phyloP scores from a whole-genome alignment of 768 basidiomycete species.

The Trametopsis cervina region DNA sequence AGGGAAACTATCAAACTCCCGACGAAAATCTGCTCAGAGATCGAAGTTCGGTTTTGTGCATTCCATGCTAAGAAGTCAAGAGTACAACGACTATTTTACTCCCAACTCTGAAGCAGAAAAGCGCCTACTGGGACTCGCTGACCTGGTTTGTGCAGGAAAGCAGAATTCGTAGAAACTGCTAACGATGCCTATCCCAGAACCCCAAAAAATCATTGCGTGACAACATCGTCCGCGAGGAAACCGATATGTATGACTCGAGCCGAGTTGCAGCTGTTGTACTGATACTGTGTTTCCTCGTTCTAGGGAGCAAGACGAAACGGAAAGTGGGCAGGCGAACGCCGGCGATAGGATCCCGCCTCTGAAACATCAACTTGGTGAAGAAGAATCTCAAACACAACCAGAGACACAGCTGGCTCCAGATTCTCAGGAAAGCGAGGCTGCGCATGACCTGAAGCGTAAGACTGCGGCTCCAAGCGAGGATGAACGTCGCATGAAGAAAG shows the following conservation, averaged over 20 bases:
- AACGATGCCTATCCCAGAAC: constrained; percentile 2
- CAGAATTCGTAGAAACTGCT: constrained; percentile 7
- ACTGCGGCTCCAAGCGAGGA: constrained; percentile 7
- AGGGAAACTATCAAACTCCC: constrained; percentile 36
- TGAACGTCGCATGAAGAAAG: constrained; percentile 43
- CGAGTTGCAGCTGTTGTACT: not conserved
- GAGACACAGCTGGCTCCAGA: constrained; percentile 26
- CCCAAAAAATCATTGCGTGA: constrained; percentile 15
- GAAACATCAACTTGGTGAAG: not conserved
- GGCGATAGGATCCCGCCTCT: no score
- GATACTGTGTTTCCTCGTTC: not conserved
- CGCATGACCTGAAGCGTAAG: constrained; percentile 27
- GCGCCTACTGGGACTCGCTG: constrained; percentile 50
- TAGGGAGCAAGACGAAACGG: not conserved
- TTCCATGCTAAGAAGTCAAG: constrained; percentile 33
- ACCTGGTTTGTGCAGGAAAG: constrained; percentile 36
- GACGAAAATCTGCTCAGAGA: constrained; percentile 47
- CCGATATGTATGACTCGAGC: constrained; percentile 1
- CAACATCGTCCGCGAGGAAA: not conserved
- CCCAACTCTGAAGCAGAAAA: constrained; percentile 53
- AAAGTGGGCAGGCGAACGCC: no score
- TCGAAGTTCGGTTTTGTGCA: constrained; percentile 52
- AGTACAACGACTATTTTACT: constrained; percentile 65
- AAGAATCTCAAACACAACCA: constrained; percentile 33
- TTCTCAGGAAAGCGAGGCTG: constrained; percentile 8